Base-by-base conservation (phyloP, 345 rosid genomes). In the Lumnitzera littorea region DNA sequence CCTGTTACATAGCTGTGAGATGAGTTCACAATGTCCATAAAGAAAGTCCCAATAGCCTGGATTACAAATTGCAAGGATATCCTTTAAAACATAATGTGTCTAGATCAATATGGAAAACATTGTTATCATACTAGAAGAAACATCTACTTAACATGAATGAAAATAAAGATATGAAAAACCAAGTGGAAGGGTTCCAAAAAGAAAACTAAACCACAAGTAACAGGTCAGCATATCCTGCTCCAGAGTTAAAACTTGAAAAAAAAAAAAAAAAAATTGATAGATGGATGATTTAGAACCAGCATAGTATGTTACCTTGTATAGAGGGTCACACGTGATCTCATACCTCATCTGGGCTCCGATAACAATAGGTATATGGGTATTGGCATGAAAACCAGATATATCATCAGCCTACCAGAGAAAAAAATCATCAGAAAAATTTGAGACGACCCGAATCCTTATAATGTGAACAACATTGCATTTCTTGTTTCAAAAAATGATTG, bases 1-100 rank as follows among this genome's bases (percentile, higher is more conserved):
- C 97, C 97, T 24, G 97, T 88, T 56, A 96, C 90, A 75, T 84
- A 94, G 79, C 87, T 78, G 74, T 94, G 89, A 53, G 99, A 87
- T 50, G 87, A 77, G 71, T 90, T 94, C 14, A 94, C 86, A 5
- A 80, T 75, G 47, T 87, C 90, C 97, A 94, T 84, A 75, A 94
- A 94, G 70, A 68, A 86, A 56, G 77, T 75, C 9, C 86, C 85
- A 6, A 84, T 84, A 24, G 78, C 84, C 99, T 94, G 82, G 17
- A 52, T 72, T 62, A 57, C 20, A 24, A 65, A 62, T 24, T 48
- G 17, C 16, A 41, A 23, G 50, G 15, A 24, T 11, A 43, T 43
- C 41, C 7, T 48, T 24, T 14, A 60, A 41, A 20, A 56, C 8
- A n/a, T 9, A 11, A 16, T 36, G 11, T 36, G 43, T 36, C 9